A percentile compares a stretch with the other conserved stretches of the same genome.
Evolutionary conservation across 176 grass and related monocot species (phyloP).

Genomic region (Sorghum bicolor): Sorghum_bicolor_NCBIv3 NC_012870.2:6446501-6447000

Average conservation of each 20-base stretch:
- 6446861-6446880: slow-evolving; percentile 63
- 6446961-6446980: not conserved
- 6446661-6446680: slow-evolving; percentile 70
- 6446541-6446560: not conserved
- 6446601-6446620: slow-evolving; percentile 18
- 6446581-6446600: not conserved
- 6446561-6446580: not conserved
- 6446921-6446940: slow-evolving; percentile 32
- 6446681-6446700: slow-evolving; percentile 52
- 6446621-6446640: slow-evolving; percentile 61
- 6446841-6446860: slow-evolving; percentile 61
- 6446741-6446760: slow-evolving; percentile 56
- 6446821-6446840: slow-evolving; percentile 37
- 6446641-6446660: slow-evolving; percentile 33
- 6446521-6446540: not conserved
- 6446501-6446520: not conserved
- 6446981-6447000: not conserved
- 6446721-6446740: slow-evolving; percentile 47
- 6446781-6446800: not conserved
- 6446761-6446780: not conserved
- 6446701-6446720: slow-evolving; percentile 33
- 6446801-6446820: not conserved
- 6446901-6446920: slow-evolving; percentile 1
- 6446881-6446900: slow-evolving; percentile 57
- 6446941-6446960: not conserved